Evolutionary conservation across 352 stramenopile genomes (phyloP).

Genomic region (Phytopythium chamaehyphon): DNA sequence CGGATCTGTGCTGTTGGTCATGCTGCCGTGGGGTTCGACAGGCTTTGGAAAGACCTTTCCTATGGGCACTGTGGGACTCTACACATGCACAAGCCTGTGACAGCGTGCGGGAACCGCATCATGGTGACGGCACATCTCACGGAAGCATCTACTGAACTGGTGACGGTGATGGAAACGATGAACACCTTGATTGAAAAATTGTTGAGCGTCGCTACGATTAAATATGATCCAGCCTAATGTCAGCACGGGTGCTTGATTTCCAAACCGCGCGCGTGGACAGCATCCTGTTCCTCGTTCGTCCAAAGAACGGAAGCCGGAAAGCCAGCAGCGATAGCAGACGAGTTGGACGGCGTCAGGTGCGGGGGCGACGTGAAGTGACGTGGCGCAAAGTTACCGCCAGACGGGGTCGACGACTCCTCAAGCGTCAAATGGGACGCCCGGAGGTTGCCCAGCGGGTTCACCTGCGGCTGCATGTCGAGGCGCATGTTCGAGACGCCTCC

Average conservation of each 20-base stretch:
- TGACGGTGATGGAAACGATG: too few relatives aligned
- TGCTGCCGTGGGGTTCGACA: too few relatives aligned
- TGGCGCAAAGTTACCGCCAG: slow-evolving; percentile 5
- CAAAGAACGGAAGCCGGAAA: slow-evolving; percentile 54
- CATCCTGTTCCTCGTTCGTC: slow-evolving; percentile 30
- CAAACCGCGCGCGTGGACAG: slow-evolving; percentile 3
- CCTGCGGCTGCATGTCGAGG: slow-evolving; percentile 33
- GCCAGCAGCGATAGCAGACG: slow-evolving; percentile 19
- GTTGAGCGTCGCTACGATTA: too few relatives aligned
- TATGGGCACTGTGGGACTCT: too few relatives aligned
- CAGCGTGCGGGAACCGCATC: too few relatives aligned
- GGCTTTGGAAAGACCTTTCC: too few relatives aligned
- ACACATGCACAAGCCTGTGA: too few relatives aligned
- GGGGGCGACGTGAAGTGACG: slow-evolving; percentile 34
- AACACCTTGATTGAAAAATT: too few relatives aligned
- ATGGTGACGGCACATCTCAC: too few relatives aligned
- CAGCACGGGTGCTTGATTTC: slow-evolving; percentile 9
- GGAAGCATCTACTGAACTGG: too few relatives aligned
- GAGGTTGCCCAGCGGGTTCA: slow-evolving; percentile 9
- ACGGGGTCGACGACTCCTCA: slow-evolving; percentile 27
- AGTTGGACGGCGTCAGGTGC: slow-evolving; percentile 41
- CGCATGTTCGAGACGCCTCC: slow-evolving; percentile 50
- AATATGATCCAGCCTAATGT: too few relatives aligned
- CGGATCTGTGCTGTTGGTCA: too few relatives aligned
- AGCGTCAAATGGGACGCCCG: slow-evolving; percentile 6